Percentiles rank a stretch among this genome's conserved stretches.
Evolutionary conservation across 192 early-diverging fungal species (phyloP).

Genomic region (Paraglomus brasilianum): DNA sequence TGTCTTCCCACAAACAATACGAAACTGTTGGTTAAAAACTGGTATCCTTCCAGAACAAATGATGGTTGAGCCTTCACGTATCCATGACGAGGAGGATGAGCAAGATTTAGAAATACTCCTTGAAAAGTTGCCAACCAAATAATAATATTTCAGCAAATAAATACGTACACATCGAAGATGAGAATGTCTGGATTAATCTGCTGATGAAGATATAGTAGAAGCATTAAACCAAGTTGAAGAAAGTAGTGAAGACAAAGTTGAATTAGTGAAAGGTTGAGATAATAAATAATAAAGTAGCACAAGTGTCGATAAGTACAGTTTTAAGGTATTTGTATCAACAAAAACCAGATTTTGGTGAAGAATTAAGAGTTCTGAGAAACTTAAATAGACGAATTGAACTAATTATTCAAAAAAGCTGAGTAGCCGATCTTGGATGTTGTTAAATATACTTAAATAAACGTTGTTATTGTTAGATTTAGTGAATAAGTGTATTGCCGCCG

Average conservation of each 20-base stretch:
- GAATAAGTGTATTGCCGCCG: too few relatives aligned
- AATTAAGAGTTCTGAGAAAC: neutral
- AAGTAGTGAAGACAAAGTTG: neutral
- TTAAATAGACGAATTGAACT: constrained; percentile 1
- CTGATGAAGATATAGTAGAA: neutral
- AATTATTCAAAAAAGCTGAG: neutral
- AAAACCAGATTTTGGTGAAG: constrained; percentile 9
- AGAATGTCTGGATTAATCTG: too few relatives aligned
- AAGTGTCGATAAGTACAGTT: neutral
- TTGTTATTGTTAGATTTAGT: too few relatives aligned
- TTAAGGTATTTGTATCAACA: too few relatives aligned
- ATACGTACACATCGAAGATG: neutral
- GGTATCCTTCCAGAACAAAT: too few relatives aligned
- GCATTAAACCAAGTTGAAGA: neutral
- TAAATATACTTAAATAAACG: too few relatives aligned
- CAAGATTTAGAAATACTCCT: neutral
- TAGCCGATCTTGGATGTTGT: too few relatives aligned
- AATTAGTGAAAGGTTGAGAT: neutral
- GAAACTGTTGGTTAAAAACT: too few relatives aligned
- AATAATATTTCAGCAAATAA: constrained; percentile 2
- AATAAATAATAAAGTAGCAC: neutral
- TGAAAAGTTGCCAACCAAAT: neutral
- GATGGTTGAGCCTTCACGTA: neutral
- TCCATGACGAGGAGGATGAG: neutral
- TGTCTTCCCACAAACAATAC: too few relatives aligned